Conservation (phyloP, 345 rosid species). For the Gossypium herbaceum region DNA sequence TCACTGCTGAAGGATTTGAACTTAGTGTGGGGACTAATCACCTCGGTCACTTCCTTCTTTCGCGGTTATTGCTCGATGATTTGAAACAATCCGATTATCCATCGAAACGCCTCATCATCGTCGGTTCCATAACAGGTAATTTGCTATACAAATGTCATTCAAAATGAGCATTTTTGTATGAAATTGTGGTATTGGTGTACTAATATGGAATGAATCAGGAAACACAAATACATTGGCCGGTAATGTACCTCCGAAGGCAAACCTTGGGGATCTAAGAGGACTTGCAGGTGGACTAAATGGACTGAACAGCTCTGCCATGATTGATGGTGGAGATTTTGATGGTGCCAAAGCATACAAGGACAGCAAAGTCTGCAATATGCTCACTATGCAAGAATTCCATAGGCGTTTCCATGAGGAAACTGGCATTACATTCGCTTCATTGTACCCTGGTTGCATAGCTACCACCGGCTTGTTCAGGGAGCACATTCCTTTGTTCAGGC, state of each 20-base stretch:
- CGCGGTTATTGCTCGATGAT: constrained; percentile 77
- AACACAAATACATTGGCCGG: constrained; percentile 97
- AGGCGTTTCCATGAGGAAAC: constrained; percentile 88
- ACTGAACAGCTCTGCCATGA: constrained; percentile 74
- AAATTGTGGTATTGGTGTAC: constrained; percentile 1
- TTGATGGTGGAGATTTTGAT: constrained; percentile 88
- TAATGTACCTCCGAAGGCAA: constrained; percentile 97
- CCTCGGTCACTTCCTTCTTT: constrained; percentile 88
- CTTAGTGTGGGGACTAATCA: constrained; percentile 96
- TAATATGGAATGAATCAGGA: constrained; percentile 37
- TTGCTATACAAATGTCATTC: background rate
- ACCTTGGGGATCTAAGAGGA: constrained; percentile 90
- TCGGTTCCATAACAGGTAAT: constrained; percentile 68
- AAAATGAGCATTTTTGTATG: background rate
- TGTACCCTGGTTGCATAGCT: constrained; percentile 98
- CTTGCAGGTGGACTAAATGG: constrained; percentile 78
- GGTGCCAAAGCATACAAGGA: constrained; percentile 99
- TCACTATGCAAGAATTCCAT: constrained; percentile 94
- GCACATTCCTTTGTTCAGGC: constrained; percentile 28
- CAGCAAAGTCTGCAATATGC: constrained; percentile 98
- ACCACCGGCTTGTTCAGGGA: constrained; percentile 96
- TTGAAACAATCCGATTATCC: constrained; percentile 78
- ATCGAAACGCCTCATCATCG: constrained; percentile 44
- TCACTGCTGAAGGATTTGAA: constrained; percentile 94
- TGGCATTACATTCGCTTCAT: constrained; percentile 78